Evolutionary conservation across 805 yeast species (phyloP), one percentile per base, ranked within the genome.

Genomic region (Barnettozyma wickerhamii): DNA sequence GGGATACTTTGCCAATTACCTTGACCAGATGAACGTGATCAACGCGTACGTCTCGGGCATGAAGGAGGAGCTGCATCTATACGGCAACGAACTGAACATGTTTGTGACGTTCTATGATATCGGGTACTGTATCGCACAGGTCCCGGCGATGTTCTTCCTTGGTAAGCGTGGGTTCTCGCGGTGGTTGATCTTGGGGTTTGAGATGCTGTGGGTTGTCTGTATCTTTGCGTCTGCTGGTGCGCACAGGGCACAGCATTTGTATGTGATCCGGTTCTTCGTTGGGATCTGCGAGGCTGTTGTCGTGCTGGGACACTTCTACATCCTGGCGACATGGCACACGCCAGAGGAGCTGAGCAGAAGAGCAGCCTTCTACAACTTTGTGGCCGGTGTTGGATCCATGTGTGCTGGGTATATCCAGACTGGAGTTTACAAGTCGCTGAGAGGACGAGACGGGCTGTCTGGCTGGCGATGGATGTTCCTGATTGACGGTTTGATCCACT

Each of bases 31-130:
- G 26, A 23, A 23, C 26, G 9, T 23, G 3, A 23, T 12, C 12
- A 3, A 23, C 12, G 3, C 26, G 2, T 9, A 23, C 12, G 26
- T 23, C 9, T 12, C 26, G 12, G 82, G 84, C 13, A 68, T 82
- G 75, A 57, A 71, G 43, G 77, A 72, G 48, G 77, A 67, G 26
- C 62, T 81, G 33, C 65, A 66, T 3, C 70, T 83, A 66, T 52
- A 66, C 36, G 84, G 84, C 10, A 76, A 79, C 51, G 84, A 80
- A 46, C 65, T 80, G 45, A 75, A 76, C 37, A 61, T 77, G 45
- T 71, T 79, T 6, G 79, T 75, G 49, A 76, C 73, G 12, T 56
- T 77, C 53, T 82, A 71, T 59, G 68, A 68, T 38, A 34, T 9
- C 2, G 26, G 26, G 26, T 23, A 23, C 12, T 23, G 26, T 23